Base-by-base conservation (phyloP, 805 yeast species). In the Cephaloascus albidus region DNA sequence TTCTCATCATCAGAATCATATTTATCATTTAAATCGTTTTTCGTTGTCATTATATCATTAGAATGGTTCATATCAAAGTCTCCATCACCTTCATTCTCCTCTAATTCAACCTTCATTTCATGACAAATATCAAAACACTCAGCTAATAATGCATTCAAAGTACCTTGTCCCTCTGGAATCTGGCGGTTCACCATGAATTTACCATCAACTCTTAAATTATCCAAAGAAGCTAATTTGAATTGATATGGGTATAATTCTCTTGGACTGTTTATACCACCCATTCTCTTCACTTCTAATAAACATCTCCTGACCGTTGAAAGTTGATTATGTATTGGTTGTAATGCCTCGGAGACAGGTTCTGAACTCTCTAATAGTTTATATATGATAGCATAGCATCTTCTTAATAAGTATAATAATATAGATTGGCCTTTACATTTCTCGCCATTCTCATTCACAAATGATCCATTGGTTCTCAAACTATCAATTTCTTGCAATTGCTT, bases 111-210 rank as follows among this genome's bases (percentile, higher is more conserved):
- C 54, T 87, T 84, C 57, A 93, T 68, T 63, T 93, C 98, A 54
- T 90, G 93, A 36, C 85, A 71, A 42, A 90, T 82, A 58, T 93
- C 98, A 57, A 87, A 93, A 58, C 97, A 90, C 56, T 89, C 97
- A 3, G 95, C 93, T 38, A 90, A 66, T 41, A 90, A 63, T 1
- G 95, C 95, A 57, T 80, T 88, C 45, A 93, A 68, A n/a, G 95
- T 78, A 4, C 97, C 98, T 61, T 93, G 99, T 10, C 99, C 99
- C 57, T 93, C 97, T 2, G 99, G 99, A 34, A 93, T 83, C 46
- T 86, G 85, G 38, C 79, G 85, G 44, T 85, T 86, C 36, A 87
- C 83, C 53, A 84, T 78, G 52, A 93, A 93, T 64, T 86, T 90
- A 5, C 99, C 99, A 56, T 93, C 97, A 12, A 65, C 71, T 53